Percentiles rank a stretch among this genome's conserved stretches.
Evolutionary conservation across 2,329 filamentous ascomycete species (phyloP).

Genomic region (Pochonia chlamydosporia): DNA sequence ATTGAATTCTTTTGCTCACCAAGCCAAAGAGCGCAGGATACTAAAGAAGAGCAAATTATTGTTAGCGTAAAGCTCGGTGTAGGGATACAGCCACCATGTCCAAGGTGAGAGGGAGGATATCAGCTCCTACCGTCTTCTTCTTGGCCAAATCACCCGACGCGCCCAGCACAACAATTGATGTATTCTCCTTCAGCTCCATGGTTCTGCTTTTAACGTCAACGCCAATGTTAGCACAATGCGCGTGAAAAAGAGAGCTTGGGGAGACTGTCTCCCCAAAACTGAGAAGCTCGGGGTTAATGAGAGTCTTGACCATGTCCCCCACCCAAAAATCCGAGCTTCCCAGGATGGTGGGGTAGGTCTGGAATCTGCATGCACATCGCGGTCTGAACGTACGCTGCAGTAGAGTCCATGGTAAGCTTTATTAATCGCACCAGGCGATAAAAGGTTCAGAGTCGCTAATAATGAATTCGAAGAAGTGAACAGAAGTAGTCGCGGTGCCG

Average conservation of each 20-base stretch:
- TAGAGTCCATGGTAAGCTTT: constrained; percentile 12
- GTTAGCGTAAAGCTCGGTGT: constrained; percentile 13
- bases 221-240: constrained; percentile 8
- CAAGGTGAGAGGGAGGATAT: constrained; percentile 8
- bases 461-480: neutral
- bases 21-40: constrained; percentile 97
- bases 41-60: constrained; percentile 36
- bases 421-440: constrained; percentile 9
- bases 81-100: neutral
- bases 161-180: constrained; percentile 90
- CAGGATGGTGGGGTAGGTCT: constrained; percentile 9
- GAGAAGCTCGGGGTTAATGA: constrained; percentile 3
- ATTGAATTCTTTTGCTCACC: constrained; percentile 64
- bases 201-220: constrained; percentile 47
- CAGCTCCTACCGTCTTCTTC: constrained; percentile 85
- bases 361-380: neutral
- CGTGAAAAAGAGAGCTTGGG: constrained; percentile 1
- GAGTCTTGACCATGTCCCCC: constrained; percentile 2
- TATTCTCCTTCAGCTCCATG: constrained; percentile 98
- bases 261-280: no score
- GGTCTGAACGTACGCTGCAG: constrained; percentile 10
- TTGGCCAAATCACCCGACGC: constrained; percentile 97
- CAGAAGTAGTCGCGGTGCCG: neutral
- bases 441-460: neutral
- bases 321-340: constrained; percentile 8